Base-by-base conservation (phyloP, 1,139 yeast species). In the Lodderomyces jiufengensis region DNA sequence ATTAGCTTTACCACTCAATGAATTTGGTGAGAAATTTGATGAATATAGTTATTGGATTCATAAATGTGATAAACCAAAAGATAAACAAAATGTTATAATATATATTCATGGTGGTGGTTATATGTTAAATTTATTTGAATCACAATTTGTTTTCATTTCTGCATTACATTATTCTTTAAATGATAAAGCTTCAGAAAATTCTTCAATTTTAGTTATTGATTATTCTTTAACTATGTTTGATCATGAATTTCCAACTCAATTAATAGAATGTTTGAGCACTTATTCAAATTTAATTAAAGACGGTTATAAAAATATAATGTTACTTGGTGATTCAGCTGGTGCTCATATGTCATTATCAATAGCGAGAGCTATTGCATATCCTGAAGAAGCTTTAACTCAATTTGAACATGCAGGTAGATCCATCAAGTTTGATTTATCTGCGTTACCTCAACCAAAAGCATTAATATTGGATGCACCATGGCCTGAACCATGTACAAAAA, bases 251-350 rank as follows among this genome's bases (percentile, higher is more conserved):
- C 78, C 78, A 2, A 54, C 55, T 9, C 78, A 71, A 46, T 51
- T 70, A 29, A 47, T 51, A 37, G 70, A 72, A 46, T 46, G 63
- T 3, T 48, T 61, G 14, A 47, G 51, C 1, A 43, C 59, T 5
- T 60, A 68, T 41, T 43, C 50, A 12, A 49, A 49, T 14, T 50
- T 73, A 32, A 45, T 55, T 11, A 35, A 44, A 7, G 43, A 55
- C 13, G 65, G 67, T 1, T 63, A 57, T 36, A 42, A 46, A 5
- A 58, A 63, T 29, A 55, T 72, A 33, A 55, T 56, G 16, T 42
- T 70, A 4, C 39, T 66, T 29, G 78, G 76, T 6, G 78, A 71
- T 44, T 70, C 77, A 3, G 71, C 73, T 21, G 78, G 78, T 10
- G 72, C 59, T 3, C 70, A 71, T 46, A 50, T 70, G 45, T 54